phyloP scores from a whole-genome alignment of 2,329 filamentous ascomycete species.

The Botrytis sinoallii region DNA sequence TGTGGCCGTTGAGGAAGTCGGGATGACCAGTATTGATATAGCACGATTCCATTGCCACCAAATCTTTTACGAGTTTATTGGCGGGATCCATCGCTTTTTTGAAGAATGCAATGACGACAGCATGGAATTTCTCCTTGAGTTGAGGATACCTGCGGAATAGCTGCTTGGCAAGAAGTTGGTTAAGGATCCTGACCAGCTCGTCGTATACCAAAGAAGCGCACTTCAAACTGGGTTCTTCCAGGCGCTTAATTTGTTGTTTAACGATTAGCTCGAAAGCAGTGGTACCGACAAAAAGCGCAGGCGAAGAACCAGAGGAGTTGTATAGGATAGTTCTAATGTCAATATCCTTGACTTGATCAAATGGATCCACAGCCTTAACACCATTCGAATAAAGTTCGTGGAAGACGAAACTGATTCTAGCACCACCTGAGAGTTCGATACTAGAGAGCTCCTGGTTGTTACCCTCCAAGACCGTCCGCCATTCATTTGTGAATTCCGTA shows the following conservation, averaged over 20 bases:
- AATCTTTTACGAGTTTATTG: slow-evolving; percentile 91
- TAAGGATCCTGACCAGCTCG: slow-evolving; percentile 91
- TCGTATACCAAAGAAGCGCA: slow-evolving; percentile 97
- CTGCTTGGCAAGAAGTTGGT: slow-evolving; percentile 82
- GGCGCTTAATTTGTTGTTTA: slow-evolving; percentile 94
- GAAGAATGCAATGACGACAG: slow-evolving; percentile 89
- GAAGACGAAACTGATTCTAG: slow-evolving; percentile 98
- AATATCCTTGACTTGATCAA: slow-evolving; percentile 94
- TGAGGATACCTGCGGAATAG: slow-evolving; percentile 90
- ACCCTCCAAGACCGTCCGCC: slow-evolving; percentile 91
- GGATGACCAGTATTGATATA: slow-evolving; percentile 99
- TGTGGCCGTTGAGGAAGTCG: slow-evolving; percentile 94
- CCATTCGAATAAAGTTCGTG: slow-evolving; percentile 98
- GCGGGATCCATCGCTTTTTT: slow-evolving; percentile 98
- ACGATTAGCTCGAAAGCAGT: slow-evolving; percentile 98
- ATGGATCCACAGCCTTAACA: slow-evolving; percentile 95
- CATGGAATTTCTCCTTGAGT: slow-evolving; percentile 95
- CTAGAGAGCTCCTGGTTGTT: slow-evolving; percentile 96
- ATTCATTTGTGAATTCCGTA: slow-evolving; percentile 97
- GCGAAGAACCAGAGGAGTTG: slow-evolving; percentile 98
- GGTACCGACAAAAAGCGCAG: slow-evolving; percentile 93
- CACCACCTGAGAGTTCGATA: slow-evolving; percentile 90
- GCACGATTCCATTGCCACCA: slow-evolving; percentile 92
- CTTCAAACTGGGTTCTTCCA: slow-evolving; percentile 95
- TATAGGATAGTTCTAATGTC: slow-evolving; percentile 96